Percentiles rank a stretch among this genome's conserved stretches.
Evolutionary conservation across 345 rosid genomes (phyloP).

Genomic region (Eucalyptus polybractea): DNA sequence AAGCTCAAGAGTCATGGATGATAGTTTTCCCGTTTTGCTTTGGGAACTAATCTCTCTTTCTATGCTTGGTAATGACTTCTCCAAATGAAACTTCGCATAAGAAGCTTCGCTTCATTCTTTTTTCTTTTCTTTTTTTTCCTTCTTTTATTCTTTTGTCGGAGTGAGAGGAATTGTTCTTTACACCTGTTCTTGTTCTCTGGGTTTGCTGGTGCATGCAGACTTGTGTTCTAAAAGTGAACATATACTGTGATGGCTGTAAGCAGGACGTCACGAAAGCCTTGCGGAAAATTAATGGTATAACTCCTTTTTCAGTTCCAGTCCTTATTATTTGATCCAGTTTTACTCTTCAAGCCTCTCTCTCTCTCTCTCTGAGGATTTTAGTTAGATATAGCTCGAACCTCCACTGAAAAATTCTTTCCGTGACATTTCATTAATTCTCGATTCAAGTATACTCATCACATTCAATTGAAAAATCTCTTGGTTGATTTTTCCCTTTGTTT

Average conservation of each 20-base stretch:
- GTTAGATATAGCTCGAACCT: no score
- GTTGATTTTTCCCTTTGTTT: neutral
- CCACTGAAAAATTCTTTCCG: no score
- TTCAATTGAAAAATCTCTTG: no score
- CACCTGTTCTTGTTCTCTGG: neutral
- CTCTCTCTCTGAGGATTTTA: neutral
- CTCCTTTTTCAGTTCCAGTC: neutral
- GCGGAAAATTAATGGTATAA: conserved; percentile 81
- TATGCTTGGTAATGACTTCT: neutral
- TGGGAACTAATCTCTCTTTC: neutral
- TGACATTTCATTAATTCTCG: no score
- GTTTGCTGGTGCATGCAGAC: conserved; percentile 59
- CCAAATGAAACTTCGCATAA: neutral
- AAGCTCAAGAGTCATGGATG: neutral
- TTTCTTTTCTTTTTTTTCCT: neutral
- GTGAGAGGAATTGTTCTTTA: neutral
- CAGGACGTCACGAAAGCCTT: conserved; percentile 78
- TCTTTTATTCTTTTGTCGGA: neutral
- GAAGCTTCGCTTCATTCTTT: neutral
- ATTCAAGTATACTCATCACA: no score
- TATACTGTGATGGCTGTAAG: conserved; percentile 88
- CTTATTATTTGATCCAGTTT: neutral
- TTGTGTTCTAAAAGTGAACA: conserved; percentile 84
- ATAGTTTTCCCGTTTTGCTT: neutral
- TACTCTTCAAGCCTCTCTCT: neutral